Evolutionary conservation across 2,329 filamentous ascomycete species (phyloP), one percentile per base, ranked within the genome.

Genomic region (Nothophoma quercina): DNA sequence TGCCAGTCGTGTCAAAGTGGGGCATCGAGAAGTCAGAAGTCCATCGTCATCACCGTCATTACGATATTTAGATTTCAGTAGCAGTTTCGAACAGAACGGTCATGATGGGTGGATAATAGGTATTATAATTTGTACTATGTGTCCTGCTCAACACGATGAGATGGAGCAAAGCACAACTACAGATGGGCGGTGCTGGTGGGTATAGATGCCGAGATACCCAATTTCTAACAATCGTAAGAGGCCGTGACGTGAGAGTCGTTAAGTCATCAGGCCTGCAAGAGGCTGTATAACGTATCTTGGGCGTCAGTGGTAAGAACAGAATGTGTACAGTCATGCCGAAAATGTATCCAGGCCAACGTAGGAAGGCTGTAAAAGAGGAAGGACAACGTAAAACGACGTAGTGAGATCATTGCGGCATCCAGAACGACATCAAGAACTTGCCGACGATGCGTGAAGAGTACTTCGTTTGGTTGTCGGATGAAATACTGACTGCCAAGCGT

Each of bases 381-480:
- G 13, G 4, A 7, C 21, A n/a, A n/a, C 18, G n/a, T 13, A 19
- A 19, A 26, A 25, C 21, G 29, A 16, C 48, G 26, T 22, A 18
- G 33, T 35, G 22, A 13, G 26, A 45, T 50, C 23, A 56, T 45
- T 54, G 54, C 9, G 68, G 68, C 34, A 70, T 56, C 69, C 69
- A 71, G 56, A 71, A 71, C 5, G 67, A 69, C 9, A 78, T 60
- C 44, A 80, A 46, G 56, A 80, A 79, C 16, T 74, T 67, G n/a
- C 75, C 73, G 7, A 78, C 72, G 28, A 79, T 66, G 9, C 78
- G 67, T 7, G 76, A 74, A 1, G 75, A 77, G 59, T 78, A 79
- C 36, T 71, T 63, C 13, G 65, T 69, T 54, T 78, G 72, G 46
- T 76, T 75, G 30, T 69, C 66, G 15, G 56, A 49, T 15, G 69